Conservation (phyloP, 495 filamentous ascomycete species). For the Penicillium simplicissimum region DNA sequence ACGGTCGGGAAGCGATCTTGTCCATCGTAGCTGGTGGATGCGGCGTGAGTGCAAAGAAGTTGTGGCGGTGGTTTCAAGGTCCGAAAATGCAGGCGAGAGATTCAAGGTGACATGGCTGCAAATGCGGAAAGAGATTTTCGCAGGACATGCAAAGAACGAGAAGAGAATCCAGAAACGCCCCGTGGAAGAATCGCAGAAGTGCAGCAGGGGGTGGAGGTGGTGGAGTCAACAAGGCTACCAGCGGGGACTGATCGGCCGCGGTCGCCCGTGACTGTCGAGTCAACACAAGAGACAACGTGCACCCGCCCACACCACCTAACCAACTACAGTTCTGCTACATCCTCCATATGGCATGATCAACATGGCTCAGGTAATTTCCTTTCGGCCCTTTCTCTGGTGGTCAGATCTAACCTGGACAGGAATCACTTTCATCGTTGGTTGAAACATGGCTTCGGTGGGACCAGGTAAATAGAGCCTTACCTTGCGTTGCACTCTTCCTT, state of each 20-base stretch:
- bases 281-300: constrained; percentile 24
- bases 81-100: neutral
- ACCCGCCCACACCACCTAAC: constrained; percentile 7
- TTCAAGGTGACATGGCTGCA: constrained; percentile 9
- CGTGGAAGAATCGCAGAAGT: constrained; percentile 13
- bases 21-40: constrained; percentile 21
- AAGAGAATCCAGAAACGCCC: constrained; percentile 4
- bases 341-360: constrained; percentile 16
- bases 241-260: constrained; percentile 28
- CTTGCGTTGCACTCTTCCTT: neutral
- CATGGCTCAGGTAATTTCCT: constrained; percentile 22
- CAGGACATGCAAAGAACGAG: neutral
- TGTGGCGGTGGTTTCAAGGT: neutral
- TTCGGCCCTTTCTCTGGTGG: neutral
- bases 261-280: constrained; percentile 12
- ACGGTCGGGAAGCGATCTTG: constrained; percentile 21
- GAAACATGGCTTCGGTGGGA: constrained; percentile 66
- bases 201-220: constrained; percentile 24
- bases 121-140: neutral
- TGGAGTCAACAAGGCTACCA: constrained; percentile 15
- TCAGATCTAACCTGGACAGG: constrained; percentile 25
- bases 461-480: constrained; percentile 38
- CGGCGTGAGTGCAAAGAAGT: constrained; percentile 4
- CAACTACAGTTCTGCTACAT: constrained; percentile 3
- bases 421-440: constrained; percentile 37